Evolutionary conservation across 805 yeast species (phyloP), one percentile per base, ranked within the genome.

Genomic region (Yamadazyma kitorensis): DNA sequence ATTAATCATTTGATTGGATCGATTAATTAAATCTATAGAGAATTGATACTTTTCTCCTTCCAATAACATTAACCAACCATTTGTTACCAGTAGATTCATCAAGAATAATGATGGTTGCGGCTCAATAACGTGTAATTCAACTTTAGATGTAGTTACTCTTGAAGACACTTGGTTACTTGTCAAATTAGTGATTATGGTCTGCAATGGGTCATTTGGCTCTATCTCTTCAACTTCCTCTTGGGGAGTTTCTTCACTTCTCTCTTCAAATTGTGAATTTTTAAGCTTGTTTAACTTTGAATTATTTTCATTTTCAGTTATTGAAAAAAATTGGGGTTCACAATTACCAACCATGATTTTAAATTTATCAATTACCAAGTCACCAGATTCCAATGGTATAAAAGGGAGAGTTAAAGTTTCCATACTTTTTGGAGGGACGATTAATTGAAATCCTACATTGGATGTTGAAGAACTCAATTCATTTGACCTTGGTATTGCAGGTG

Each of bases 21-120:
- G 64, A 52, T 87, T 86, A 30, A 71, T 68, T 20, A 87, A 55
- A 1, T 57, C 53, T 4, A 86, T 54, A 2, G 68, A 59, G 39
- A 84, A 75, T 1, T 52, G 43, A 32, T 66, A 68, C 25, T 65
- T 61, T 47, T 87, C 93, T 6, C 96, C 96, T 51, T 86, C 95
- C 9, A 87, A 57, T 11, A 86, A 57, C 86, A 86, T 82, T 4
- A 82, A 48, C 78, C 86, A 80, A 3, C 78, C 77, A 45, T 79
- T 80, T 14, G 74, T 69, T 10, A 81, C 66, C 47, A 76, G 72
- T 5, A 74, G 59, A 26, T 72, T 68, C 1, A 73, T 57, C 10
- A 81, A 49, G 2, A 75, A 67, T 20, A 86, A 57, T 4, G 70
- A 57, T 1, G 96, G 95, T 46, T 86, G 88, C 0, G 66, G 55